A percentile compares a stretch with the other conserved stretches of the same genome.
Conservation (phyloP, 2,329 filamentous ascomycete genomes). For the Ustulina deusta region DNA sequence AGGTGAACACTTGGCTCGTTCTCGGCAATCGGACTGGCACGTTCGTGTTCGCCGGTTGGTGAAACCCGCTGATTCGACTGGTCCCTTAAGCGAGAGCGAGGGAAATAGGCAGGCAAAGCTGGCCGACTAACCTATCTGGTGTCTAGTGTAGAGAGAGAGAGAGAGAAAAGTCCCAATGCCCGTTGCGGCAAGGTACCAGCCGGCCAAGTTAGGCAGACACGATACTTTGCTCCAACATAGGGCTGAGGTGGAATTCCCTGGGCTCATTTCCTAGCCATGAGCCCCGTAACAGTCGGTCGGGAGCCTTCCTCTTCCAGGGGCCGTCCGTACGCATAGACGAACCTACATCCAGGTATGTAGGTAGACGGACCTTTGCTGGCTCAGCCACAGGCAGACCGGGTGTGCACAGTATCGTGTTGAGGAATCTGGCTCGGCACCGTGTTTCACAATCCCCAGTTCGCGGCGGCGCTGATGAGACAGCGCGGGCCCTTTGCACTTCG, state of each 20-base stretch:
- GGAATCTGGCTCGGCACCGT: constrained; percentile 20
- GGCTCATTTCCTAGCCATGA: constrained; percentile 26
- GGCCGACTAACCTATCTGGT: neutral
- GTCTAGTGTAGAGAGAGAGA: neutral
- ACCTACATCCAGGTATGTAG: neutral
- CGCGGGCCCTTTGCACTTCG: constrained; percentile 35
- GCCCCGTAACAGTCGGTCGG: constrained; percentile 29
- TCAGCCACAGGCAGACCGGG: constrained; percentile 8
- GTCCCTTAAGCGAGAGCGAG: constrained; percentile 34
- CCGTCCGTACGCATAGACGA: too few species aligned
- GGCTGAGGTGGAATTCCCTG: constrained; percentile 29
- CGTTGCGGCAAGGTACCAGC: constrained; percentile 22
- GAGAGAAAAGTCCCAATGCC: constrained; percentile 2
- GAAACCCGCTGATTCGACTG: constrained; percentile 35
- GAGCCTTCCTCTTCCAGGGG: constrained; percentile 17
- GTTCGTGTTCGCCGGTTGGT: constrained; percentile 37
- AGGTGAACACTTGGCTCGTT: constrained; percentile 29
- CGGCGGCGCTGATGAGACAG: constrained; percentile 5
- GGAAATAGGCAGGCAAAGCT: constrained; percentile 14
- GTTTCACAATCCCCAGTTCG: constrained; percentile 30
- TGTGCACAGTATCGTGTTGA: constrained; percentile 1
- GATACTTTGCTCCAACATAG: constrained; percentile 31
- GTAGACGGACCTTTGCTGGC: constrained; percentile 7
- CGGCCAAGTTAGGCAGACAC: constrained; percentile 17
- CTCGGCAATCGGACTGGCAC: constrained; percentile 32